phyloP scores from a whole-genome alignment of 345 rosid genomes.

The Brassica cretica region DNA sequence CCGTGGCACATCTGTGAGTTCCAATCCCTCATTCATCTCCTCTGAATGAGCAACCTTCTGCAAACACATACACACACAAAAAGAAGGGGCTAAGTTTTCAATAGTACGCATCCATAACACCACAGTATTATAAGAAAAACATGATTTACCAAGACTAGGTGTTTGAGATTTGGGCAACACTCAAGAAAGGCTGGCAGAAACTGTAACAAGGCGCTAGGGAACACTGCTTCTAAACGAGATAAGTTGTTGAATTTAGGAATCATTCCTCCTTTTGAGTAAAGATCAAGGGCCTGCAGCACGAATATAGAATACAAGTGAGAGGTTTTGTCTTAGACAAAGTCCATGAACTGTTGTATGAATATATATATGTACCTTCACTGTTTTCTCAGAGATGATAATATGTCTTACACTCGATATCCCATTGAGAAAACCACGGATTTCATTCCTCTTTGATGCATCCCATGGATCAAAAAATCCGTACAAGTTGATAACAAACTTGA shows the following conservation, averaged over 20 bases:
- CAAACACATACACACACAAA: not conserved
- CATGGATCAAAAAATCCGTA: not conserved
- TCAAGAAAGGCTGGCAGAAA: constrained; percentile 15
- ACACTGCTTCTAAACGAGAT: not conserved
- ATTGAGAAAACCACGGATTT: not conserved
- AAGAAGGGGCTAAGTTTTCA: not conserved
- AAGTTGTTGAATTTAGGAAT: constrained; percentile 16
- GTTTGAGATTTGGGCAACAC: constrained; percentile 25
- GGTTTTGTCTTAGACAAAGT: too few species aligned
- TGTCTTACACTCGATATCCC: not conserved
- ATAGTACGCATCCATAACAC: not conserved
- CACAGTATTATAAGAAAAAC: too few species aligned
- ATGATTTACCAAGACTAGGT: constrained; percentile 18
- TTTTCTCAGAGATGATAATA: constrained; percentile 13
- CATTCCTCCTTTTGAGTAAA: not conserved
- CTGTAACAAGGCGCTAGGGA: not conserved
- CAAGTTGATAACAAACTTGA: not conserved
- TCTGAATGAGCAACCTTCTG: not conserved
- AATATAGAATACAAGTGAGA: too few species aligned
- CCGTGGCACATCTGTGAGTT: not conserved
- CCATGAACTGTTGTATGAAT: too few species aligned
- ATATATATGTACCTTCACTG: not conserved
- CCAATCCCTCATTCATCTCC: too few species aligned
- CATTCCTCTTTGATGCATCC: constrained; percentile 3
- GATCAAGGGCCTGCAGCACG: not conserved